Conservation (phyloP, 768 basidiomycete species). For the Pleurotus cornucopiae region DNA sequence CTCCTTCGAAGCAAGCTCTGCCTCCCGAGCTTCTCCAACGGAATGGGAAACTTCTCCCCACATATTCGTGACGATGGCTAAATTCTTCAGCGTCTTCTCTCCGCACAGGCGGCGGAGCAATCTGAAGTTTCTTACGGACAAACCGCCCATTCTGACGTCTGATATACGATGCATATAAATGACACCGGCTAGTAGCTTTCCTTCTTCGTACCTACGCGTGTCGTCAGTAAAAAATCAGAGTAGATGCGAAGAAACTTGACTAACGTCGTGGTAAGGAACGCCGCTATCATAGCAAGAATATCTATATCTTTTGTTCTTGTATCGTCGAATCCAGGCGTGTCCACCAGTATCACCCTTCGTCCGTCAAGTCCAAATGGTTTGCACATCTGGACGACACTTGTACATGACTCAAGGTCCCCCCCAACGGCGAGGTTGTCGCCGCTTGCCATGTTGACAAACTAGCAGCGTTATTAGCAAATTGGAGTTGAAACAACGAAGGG, state of each 20-base stretch:
- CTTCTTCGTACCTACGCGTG: slow-evolving; percentile 11
- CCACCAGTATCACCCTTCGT: slow-evolving; percentile 38
- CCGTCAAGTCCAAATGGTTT: slow-evolving; percentile 40
- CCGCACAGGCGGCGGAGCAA: slow-evolving; percentile 45
- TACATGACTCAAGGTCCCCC: slow-evolving; percentile 47
- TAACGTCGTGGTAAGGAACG: slow-evolving; percentile 25
- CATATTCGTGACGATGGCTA: slow-evolving; percentile 42
- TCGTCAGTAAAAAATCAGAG: not conserved
- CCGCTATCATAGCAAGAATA: slow-evolving; percentile 45
- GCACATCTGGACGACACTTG: slow-evolving; percentile 38
- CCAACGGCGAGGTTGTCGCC: slow-evolving; percentile 45
- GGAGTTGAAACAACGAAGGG: not conserved
- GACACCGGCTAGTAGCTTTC: slow-evolving; percentile 29
- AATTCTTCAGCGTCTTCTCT: slow-evolving; percentile 31
- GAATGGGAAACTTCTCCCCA: slow-evolving; percentile 32
- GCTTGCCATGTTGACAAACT: slow-evolving; percentile 55
- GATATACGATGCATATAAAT: slow-evolving; percentile 38
- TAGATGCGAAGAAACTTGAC: not conserved
- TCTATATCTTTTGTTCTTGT: slow-evolving; percentile 42
- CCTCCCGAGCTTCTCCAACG: slow-evolving; percentile 18
- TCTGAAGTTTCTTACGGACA: slow-evolving; percentile 33
- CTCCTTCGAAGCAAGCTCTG: not conserved
- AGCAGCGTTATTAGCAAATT: not conserved
- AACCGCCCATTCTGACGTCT: slow-evolving; percentile 31
- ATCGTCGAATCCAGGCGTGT: slow-evolving; percentile 61